Percentiles rank a stretch among this genome's conserved stretches.
Conservation (phyloP, 1,284 basidiomycete species). For the Agaricales sp. region DNA sequence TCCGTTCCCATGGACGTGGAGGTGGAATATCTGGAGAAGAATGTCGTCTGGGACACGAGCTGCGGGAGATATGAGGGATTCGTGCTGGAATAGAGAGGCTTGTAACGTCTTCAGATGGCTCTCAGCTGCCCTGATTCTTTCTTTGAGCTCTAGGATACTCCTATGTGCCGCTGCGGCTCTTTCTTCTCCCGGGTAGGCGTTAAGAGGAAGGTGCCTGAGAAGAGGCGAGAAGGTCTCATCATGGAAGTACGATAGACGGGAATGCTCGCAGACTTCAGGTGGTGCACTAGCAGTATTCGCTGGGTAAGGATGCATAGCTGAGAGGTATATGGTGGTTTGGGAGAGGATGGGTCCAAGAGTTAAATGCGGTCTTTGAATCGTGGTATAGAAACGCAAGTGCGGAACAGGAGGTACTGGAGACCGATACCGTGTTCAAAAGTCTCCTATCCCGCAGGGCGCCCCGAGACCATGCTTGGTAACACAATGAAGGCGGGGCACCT, state of each 20-base stretch:
- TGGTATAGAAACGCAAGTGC: too few species aligned
- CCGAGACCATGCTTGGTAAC: too few species aligned
- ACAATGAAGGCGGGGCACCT: too few species aligned
- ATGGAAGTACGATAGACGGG: neutral
- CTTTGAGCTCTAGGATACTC: neutral
- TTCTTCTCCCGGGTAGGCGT: neutral
- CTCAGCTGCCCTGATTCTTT: neutral
- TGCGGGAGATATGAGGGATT: neutral
- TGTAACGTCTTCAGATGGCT: neutral
- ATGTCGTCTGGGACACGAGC: neutral
- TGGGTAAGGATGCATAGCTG: too few species aligned
- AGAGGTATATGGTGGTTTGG: too few species aligned
- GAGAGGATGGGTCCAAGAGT: too few species aligned
- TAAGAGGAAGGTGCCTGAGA: neutral
- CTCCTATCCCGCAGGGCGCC: too few species aligned
- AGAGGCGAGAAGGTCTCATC: neutral
- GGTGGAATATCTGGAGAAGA: neutral
- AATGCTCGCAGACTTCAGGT: too few species aligned
- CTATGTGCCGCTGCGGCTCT: neutral
- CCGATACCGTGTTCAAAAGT: too few species aligned
- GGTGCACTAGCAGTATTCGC: too few species aligned
- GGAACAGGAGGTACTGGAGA: too few species aligned
- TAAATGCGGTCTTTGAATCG: too few species aligned
- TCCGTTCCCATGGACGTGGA: neutral
- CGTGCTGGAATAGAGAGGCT: neutral